A percentile compares a stretch with the other conserved stretches of the same genome.
phyloP scores from a whole-genome alignment of 1,139 yeast genomes.

The Yamadazyma kanchanaburiensis region DNA sequence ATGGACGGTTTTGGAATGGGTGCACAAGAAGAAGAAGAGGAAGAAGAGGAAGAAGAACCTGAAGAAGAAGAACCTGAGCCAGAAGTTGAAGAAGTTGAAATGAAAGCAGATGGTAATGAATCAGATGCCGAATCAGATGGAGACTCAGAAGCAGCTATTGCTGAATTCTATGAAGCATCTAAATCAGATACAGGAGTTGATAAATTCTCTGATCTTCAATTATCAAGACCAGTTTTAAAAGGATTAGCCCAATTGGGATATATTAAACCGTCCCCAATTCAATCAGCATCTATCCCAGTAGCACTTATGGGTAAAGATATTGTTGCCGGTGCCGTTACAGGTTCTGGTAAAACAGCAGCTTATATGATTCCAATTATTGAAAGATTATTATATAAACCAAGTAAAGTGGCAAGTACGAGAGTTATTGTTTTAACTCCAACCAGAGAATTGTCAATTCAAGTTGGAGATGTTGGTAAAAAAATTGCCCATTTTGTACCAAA shows the following conservation, averaged over 20 bases:
- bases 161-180: slow-evolving; percentile 54
- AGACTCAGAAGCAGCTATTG: slow-evolving; percentile 71
- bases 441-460: slow-evolving; percentile 97
- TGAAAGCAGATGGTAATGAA: slow-evolving; percentile 20
- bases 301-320: slow-evolving; percentile 90
- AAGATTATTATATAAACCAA: slow-evolving; percentile 83
- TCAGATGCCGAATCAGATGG: slow-evolving; percentile 38
- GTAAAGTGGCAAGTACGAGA: slow-evolving; percentile 80
- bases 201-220: slow-evolving; percentile 71
- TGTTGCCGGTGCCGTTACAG: slow-evolving; percentile 99
- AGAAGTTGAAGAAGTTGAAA: slow-evolving; percentile 23
- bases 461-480: slow-evolving; percentile 86
- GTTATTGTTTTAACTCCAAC: slow-evolving; percentile 92
- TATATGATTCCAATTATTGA: slow-evolving; percentile 94
- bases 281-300: slow-evolving; percentile 88
- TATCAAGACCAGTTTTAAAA: slow-evolving; percentile 86
- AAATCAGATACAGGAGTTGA: slow-evolving; percentile 47
- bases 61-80: slow-evolving; percentile 19
- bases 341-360: slow-evolving; percentile 99
- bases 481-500: slow-evolving; percentile 74
- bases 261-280: slow-evolving; percentile 87
- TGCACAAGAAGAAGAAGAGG: slow-evolving; percentile 28
- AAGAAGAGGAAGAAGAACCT: slow-evolving; percentile 20
- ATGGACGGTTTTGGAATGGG: slow-evolving; percentile 79
- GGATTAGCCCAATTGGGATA: slow-evolving; percentile 82